phyloP scores from a whole-genome alignment of 208 protist genomes.

The Wallacemonas sp. region DNA sequence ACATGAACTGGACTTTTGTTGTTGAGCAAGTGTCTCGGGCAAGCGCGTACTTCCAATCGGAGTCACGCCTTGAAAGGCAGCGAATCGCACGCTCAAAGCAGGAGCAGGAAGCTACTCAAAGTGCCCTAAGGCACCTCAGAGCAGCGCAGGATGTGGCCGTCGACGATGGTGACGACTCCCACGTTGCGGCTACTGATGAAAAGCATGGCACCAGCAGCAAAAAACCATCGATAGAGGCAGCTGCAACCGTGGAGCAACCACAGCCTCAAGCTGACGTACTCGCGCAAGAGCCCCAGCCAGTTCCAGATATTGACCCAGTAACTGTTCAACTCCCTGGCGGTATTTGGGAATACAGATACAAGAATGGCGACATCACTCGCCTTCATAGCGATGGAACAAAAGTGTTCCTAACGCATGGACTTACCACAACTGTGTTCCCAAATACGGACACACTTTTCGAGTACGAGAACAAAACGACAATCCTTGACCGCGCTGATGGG shows the following conservation, averaged over 20 bases:
- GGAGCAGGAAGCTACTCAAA: slow-evolving; percentile 43
- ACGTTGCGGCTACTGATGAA: not conserved
- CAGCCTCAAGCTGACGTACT: not conserved
- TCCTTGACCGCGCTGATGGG: slow-evolving; percentile 76
- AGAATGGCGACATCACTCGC: slow-evolving; percentile 61
- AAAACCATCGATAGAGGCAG: not conserved
- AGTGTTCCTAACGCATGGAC: slow-evolving; percentile 46
- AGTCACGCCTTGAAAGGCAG: slow-evolving; percentile 24
- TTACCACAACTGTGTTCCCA: slow-evolving; percentile 66
- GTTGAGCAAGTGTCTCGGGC: slow-evolving; percentile 48
- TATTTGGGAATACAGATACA: slow-evolving; percentile 78
- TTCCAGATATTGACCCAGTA: slow-evolving; percentile 23
- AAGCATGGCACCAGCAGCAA: not conserved
- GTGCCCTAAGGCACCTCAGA: slow-evolving; percentile 42
- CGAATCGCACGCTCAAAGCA: slow-evolving; percentile 22
- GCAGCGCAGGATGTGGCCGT: slow-evolving; percentile 25
- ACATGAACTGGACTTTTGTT: slow-evolving; percentile 77
- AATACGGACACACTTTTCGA: slow-evolving; percentile 75
- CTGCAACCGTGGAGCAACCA: not conserved
- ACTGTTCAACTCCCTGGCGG: slow-evolving; percentile 59
- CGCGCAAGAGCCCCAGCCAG: not conserved
- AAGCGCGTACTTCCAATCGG: slow-evolving; percentile 51
- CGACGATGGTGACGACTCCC: not conserved
- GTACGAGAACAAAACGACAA: slow-evolving; percentile 71
- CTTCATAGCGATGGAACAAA: slow-evolving; percentile 56